A percentile compares a stretch with the other conserved stretches of the same genome.
These are phyloP conservation scores for Didymella glomerata DNA, from an alignment of 2,329 filamentous ascomycete species.

Conservation along the genomic window DNA sequence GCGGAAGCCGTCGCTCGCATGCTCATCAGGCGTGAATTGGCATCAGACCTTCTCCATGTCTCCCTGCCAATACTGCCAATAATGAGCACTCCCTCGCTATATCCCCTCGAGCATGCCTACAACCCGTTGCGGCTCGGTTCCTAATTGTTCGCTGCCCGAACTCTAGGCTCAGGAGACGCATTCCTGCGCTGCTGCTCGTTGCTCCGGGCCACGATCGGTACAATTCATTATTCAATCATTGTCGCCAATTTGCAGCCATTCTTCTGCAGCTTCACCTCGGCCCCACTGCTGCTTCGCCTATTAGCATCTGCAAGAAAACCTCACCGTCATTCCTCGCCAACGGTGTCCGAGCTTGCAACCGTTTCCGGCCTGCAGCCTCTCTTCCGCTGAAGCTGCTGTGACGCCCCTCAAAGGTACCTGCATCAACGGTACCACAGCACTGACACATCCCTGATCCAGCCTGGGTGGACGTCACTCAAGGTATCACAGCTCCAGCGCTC, in stretches of 20 bases:
- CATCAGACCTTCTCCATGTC: slow-evolving; percentile 36
- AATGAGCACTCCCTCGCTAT: slow-evolving; percentile 42
- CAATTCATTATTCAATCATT: slow-evolving; percentile 43
- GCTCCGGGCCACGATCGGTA: slow-evolving; percentile 43
- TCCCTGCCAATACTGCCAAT: slow-evolving; percentile 45
- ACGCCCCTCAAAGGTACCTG: slow-evolving; percentile 42
- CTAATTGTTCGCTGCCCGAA: slow-evolving; percentile 36
- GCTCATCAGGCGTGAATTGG: slow-evolving; percentile 31
- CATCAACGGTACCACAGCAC: slow-evolving; percentile 45
- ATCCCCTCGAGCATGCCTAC: slow-evolving; percentile 41
- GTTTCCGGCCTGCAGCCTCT: slow-evolving; percentile 31
- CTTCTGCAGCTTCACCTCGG: slow-evolving; percentile 43
- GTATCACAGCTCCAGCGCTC: slow-evolving; percentile 42
- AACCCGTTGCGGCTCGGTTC: slow-evolving; percentile 45
- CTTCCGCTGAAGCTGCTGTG: slow-evolving; percentile 34
- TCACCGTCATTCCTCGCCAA: slow-evolving; percentile 35
- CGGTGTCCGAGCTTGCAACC: slow-evolving; percentile 30
- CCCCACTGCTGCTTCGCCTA: slow-evolving; percentile 40
- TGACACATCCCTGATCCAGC: slow-evolving; percentile 35
- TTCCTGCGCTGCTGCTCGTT: slow-evolving; percentile 44
- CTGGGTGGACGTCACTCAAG: slow-evolving; percentile 35
- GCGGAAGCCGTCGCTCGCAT: slow-evolving; percentile 33
- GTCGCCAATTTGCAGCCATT: slow-evolving; percentile 36
- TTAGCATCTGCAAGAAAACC: slow-evolving; percentile 40
- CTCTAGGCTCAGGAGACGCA: slow-evolving; percentile 40